phyloP scores from a whole-genome alignment of 192 early-diverging fungal species.

The Pilobolus umbonatus region DNA sequence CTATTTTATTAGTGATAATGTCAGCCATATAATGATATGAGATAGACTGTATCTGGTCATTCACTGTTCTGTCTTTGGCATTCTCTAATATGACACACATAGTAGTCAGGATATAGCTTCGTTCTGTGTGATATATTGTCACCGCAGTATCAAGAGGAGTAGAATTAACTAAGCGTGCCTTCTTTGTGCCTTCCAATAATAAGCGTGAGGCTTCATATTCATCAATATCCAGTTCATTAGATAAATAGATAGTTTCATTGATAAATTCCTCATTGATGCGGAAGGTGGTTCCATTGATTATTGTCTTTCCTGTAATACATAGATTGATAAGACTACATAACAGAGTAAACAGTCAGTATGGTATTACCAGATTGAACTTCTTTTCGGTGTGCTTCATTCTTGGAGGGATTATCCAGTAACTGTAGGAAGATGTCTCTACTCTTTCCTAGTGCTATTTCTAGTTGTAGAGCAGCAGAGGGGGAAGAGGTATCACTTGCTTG shows the following conservation, averaged over 20 bases:
- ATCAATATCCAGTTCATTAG: constrained; percentile 76
- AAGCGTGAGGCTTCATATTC: constrained; percentile 67
- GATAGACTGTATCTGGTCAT: background rate
- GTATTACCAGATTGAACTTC: constrained; percentile 22
- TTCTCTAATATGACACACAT: constrained; percentile 27
- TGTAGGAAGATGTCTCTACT: background rate
- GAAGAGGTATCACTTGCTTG: background rate
- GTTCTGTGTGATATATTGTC: constrained; percentile 60
- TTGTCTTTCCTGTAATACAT: constrained; percentile 32
- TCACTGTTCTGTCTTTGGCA: constrained; percentile 8
- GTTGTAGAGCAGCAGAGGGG: background rate
- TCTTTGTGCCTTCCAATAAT: constrained; percentile 43
- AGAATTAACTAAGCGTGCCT: background rate
- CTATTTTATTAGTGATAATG: background rate
- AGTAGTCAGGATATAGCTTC: constrained; percentile 52
- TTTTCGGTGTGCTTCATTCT: constrained; percentile 22
- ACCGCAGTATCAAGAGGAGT: constrained; percentile 61
- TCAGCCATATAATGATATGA: constrained; percentile 6
- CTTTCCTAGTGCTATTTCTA: background rate
- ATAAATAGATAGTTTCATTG: constrained; percentile 57
- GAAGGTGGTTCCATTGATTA: constrained; percentile 54
- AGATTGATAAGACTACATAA: background rate
- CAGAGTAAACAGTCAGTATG: background rate
- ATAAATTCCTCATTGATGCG: constrained; percentile 69
- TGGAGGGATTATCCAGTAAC: constrained; percentile 24